Conservation (phyloP, 2,329 filamentous ascomycete genomes). For the Rhinocladiella similis region DNA sequence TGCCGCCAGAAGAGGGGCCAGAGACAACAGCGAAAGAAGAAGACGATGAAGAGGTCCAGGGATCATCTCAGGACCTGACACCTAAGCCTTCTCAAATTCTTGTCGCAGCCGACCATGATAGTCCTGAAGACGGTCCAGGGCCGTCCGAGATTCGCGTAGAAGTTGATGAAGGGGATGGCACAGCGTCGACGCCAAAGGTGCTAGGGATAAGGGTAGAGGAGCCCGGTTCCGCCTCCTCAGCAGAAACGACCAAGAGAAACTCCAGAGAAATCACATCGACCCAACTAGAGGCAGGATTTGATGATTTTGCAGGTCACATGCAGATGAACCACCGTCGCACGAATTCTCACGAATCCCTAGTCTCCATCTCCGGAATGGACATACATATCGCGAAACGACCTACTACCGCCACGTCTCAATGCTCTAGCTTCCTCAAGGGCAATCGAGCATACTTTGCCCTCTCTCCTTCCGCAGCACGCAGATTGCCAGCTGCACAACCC, state of each 20-base stretch:
- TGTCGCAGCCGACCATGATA: neutral
- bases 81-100: constrained; percentile 25
- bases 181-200: neutral
- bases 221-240: neutral
- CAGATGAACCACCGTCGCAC: constrained; percentile 57
- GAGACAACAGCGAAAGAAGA: neutral
- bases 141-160: constrained; percentile 1
- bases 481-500: constrained; percentile 46
- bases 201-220: neutral
- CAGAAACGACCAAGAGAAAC: neutral
- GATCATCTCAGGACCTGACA: constrained; percentile 17
- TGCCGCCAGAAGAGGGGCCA: neutral
- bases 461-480: constrained; percentile 30
- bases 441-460: constrained; percentile 28
- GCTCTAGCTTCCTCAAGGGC: constrained; percentile 18
- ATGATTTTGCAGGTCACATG: constrained; percentile 3
- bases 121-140: neutral
- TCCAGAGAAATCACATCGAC: neutral
- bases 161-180: neutral
- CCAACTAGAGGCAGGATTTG: neutral
- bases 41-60: neutral
- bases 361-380: constrained; percentile 84
- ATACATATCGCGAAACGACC: constrained; percentile 81
- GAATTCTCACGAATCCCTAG: constrained; percentile 81
- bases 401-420: constrained; percentile 64